Base-by-base conservation (phyloP, 768 basidiomycete genomes). In the Mycena galopus region DNA sequence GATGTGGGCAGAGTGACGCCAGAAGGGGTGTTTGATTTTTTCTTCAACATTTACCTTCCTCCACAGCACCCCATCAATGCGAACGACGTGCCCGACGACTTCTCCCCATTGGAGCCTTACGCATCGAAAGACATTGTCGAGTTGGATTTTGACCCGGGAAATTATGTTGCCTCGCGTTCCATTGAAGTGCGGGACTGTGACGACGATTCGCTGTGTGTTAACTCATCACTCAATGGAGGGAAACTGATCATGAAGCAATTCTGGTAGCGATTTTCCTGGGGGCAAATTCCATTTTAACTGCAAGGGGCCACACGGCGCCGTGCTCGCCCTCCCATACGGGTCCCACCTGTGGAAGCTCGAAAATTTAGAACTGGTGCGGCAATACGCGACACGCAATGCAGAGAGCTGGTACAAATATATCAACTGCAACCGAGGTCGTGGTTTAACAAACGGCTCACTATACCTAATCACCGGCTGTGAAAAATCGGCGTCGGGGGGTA, bases 1-100 rank as follows among this genome's bases (percentile, higher is more conserved):
- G 83, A 84, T 55, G 79, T 84, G 16, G 81, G 81, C 29, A 69
- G 81, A 11, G 62, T 84, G n/a, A n/a, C n/a, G n/a, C n/a, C n/a
- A n/a, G n/a, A 77, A 57, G 82, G 81, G 39, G 65, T 63, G 16
- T 83, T 83, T 25, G 82, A 81, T 71, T 79, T 35, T 78, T 83
- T n/a, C 44, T 84, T 84, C 75, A 83, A 82, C 62, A 72, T 82
- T 27, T 81, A 78, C 42, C 63, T 79, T 4, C 73, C 81, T 37
- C 33, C 58, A 27, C 61, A 58, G 33, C 64, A 80, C 64, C 78
- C 79, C 50, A 73, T 82, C 57, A 77, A 83, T 39, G 59, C 35
- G n/a, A n/a, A n/a, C 4, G 69, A 69, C 5, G 72, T 82, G n/a
- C 82, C 83, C 0, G 78, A 73, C 3, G 74, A 68, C 32, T 82